These are phyloP conservation scores for Neurospora sp. DNA, from an alignment of 495 filamentous ascomycete genomes.

Conservation along the genomic window DNA sequence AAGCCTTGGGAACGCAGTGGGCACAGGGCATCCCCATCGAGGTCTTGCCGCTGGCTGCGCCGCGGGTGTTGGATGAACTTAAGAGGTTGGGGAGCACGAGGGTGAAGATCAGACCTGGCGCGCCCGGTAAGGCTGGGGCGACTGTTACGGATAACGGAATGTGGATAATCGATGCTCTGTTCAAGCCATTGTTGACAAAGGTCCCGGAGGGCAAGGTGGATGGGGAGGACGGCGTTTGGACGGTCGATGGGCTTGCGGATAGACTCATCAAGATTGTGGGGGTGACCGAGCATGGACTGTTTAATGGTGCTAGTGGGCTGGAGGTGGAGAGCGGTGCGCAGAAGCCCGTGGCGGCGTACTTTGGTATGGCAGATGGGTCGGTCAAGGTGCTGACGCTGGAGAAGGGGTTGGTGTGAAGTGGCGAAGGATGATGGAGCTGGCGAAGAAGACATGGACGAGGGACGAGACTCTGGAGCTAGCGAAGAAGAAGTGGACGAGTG, in stretches of 20 bases:
- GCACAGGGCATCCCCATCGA: slow-evolving; percentile 78
- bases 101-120: slow-evolving; percentile 58
- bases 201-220: slow-evolving; percentile 16
- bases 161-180: slow-evolving; percentile 88
- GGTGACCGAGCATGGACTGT: slow-evolving; percentile 86
- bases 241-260: slow-evolving; percentile 58
- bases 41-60: slow-evolving; percentile 72
- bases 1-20: slow-evolving; percentile 62
- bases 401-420: background rate
- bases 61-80: slow-evolving; percentile 59
- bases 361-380: slow-evolving; percentile 66
- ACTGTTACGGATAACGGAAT: slow-evolving; percentile 89
- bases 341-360: slow-evolving; percentile 88
- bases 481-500: too few relatives aligned
- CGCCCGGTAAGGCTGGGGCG: slow-evolving; percentile 63
- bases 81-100: slow-evolving; percentile 56
- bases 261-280: slow-evolving; percentile 68
- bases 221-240: slow-evolving; percentile 55
- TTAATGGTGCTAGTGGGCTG: slow-evolving; percentile 65
- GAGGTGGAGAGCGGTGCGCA: slow-evolving; percentile 63
- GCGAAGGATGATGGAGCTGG: too few relatives aligned
- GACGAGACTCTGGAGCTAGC: too few relatives aligned
- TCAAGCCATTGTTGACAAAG: slow-evolving; percentile 57
- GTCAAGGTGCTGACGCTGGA: slow-evolving; percentile 30
- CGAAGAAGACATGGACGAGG: too few relatives aligned